Evolutionary conservation across 345 rosid species (phyloP), one percentile per base, ranked within the genome.

Genomic region (Aegle marmelos): DNA sequence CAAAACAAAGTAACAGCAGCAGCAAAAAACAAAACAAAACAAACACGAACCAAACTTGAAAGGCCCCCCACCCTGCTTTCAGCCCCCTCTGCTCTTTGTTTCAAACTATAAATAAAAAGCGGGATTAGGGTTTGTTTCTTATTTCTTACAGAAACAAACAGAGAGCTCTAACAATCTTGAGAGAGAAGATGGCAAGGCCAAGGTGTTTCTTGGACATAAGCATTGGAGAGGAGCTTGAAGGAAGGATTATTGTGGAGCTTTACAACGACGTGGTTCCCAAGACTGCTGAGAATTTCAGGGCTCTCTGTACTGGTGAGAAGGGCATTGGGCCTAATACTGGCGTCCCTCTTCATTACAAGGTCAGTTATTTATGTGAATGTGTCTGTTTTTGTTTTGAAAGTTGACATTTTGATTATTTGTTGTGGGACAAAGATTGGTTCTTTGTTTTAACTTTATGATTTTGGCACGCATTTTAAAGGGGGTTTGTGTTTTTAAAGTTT

Each of bases 281-380:
- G 79, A 96, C 99, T 28, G 97, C 97, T 4, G 93, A 90, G 81
- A 96, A 96, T 85, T 96, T 96, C 85, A 86, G 99, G 74, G 91
- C 97, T 48, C 95, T 96, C 59, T 96, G 99, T 78, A 92, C 95
- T 39, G 98, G 99, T 0, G 95, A 94, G 83, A 96, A 89, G 86
- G 99, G 98, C 86, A 80, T 90, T 80, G 99, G 92, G 3, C 92
- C 97, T 33, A 80, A 82, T 75, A 90, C 98, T 8, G 91, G 85
- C 19, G 90, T 78, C 21, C 93, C 95, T 76, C 98, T 96, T 72
- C 98, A 96, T 78, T 93, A 86, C 86, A 96, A 96, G 98, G 98
- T 91, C 39, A 56, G 13, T 31, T 8, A 1, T 33, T 36, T 45
- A 10, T 58, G 24, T 17, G n/a, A 9, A 5, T 16, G 5, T 54